Evolutionary conservation across 2,329 filamentous ascomycete genomes (phyloP).

Genomic region (Alternaria angustiovoidea): DNA sequence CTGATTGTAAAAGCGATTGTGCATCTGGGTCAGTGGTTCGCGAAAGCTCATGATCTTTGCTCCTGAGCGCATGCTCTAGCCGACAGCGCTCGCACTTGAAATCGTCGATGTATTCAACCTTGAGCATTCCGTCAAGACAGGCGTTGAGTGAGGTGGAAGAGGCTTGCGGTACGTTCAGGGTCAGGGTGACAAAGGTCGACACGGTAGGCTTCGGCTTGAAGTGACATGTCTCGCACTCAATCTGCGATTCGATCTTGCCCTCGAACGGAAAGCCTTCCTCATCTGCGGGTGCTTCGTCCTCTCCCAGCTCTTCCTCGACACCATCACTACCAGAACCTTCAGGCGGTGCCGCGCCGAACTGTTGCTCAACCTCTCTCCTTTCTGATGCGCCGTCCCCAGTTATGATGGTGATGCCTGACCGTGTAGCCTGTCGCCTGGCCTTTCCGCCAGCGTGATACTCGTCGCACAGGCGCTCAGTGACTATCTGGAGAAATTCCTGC

Average conservation of each 20-base stretch:
- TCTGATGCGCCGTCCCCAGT: conserved; percentile 30
- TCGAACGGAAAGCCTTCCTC: conserved; percentile 89
- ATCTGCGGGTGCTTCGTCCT: conserved; percentile 31
- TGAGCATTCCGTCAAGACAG: conserved; percentile 93
- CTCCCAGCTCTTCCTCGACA: conserved; percentile 41
- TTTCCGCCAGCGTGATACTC: conserved; percentile 88
- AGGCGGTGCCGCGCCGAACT: conserved; percentile 28
- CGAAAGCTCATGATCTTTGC: conserved; percentile 67
- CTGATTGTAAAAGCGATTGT: conserved; percentile 61
- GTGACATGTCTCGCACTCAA: conserved; percentile 87
- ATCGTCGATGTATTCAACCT: conserved; percentile 95
- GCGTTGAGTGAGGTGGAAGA: conserved; percentile 78
- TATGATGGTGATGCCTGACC: conserved; percentile 27
- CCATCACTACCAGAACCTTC: conserved; percentile 38
- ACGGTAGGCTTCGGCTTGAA: conserved; percentile 86
- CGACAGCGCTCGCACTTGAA: conserved; percentile 95
- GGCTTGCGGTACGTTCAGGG: conserved; percentile 86
- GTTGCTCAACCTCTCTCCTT: conserved; percentile 35
- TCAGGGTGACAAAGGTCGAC: conserved; percentile 90
- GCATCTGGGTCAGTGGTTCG: conserved; percentile 47
- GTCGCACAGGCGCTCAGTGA: conserved; percentile 89
- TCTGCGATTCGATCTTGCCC: conserved; percentile 90
- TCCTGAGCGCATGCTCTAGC: conserved; percentile 77
- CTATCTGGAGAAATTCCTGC: conserved; percentile 94
- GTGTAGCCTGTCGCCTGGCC: conserved; percentile 68